Conservation (phyloP, 495 filamentous ascomycete species). For the Xylaria venustula region DNA sequence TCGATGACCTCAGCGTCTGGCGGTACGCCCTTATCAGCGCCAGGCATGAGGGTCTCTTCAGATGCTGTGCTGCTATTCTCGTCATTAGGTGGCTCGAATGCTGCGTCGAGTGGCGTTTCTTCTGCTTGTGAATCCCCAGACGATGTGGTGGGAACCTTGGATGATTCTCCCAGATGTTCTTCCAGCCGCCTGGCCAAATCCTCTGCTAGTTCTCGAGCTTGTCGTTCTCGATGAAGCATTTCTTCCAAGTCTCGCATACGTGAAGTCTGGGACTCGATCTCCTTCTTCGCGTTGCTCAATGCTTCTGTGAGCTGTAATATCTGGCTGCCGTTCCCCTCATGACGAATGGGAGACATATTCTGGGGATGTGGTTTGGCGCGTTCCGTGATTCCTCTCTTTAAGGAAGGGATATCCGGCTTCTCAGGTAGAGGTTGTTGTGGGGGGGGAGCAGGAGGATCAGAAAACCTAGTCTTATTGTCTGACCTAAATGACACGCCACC, state of each 20-base stretch:
- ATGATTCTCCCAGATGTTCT: slow-evolving; percentile 28
- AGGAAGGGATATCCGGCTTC: slow-evolving; percentile 70
- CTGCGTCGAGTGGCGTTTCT: slow-evolving; percentile 34
- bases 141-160: slow-evolving; percentile 31
- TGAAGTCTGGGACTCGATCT: slow-evolving; percentile 74
- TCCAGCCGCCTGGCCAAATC: slow-evolving; percentile 73
- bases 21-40: slow-evolving; percentile 31
- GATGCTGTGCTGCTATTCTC: slow-evolving; percentile 10
- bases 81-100: slow-evolving; percentile 40
- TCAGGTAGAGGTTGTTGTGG: slow-evolving; percentile 89
- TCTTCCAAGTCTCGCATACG: slow-evolving; percentile 80
- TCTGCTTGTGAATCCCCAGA: slow-evolving; percentile 25
- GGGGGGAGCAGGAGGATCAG: slow-evolving; percentile 86
- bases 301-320: slow-evolving; percentile 79
- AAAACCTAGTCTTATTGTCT: slow-evolving; percentile 69
- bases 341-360: slow-evolving; percentile 59
- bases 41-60: neutral
- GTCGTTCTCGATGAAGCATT: slow-evolving; percentile 72
- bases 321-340: slow-evolving; percentile 65
- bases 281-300: slow-evolving; percentile 73
- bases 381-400: slow-evolving; percentile 76
- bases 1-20: slow-evolving; percentile 44
- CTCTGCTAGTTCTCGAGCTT: slow-evolving; percentile 80
- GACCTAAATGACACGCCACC: slow-evolving; percentile 49
- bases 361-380: slow-evolving; percentile 56